phyloP scores from a whole-genome alignment of 1,284 basidiomycete species.

The Tilletia setariae region DNA sequence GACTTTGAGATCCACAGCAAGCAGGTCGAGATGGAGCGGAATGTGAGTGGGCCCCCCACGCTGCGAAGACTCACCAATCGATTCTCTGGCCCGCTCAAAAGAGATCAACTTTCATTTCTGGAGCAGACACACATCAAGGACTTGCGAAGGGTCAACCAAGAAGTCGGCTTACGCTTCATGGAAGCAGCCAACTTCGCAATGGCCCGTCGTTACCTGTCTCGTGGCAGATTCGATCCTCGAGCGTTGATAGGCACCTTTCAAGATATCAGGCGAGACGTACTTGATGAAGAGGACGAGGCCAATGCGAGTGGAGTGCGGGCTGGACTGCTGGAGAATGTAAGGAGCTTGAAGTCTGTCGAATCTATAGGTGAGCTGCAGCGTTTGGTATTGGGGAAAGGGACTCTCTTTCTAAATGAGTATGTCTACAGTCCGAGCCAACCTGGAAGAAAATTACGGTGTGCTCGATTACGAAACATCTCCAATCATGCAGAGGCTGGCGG shows the following conservation, averaged over 20 bases:
- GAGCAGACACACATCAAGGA: slow-evolving; percentile 6
- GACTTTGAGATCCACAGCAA: not conserved
- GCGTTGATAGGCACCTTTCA: slow-evolving; percentile 30
- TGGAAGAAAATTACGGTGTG: slow-evolving; percentile 36
- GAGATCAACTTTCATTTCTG: no score
- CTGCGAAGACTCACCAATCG: no score
- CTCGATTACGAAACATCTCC: slow-evolving; percentile 24
- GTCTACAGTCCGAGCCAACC: slow-evolving; percentile 26
- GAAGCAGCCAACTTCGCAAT: slow-evolving; percentile 26
- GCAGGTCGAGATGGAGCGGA: no score
- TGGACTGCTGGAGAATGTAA: not conserved
- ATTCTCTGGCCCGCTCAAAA: no score
- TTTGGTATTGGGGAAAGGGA: no score
- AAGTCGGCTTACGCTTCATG: slow-evolving; percentile 31
- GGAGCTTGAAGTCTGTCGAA: not conserved
- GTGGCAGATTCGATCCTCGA: slow-evolving; percentile 29
- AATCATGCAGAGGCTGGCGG: slow-evolving; percentile 17
- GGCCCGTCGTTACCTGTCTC: slow-evolving; percentile 23
- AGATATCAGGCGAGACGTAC: not conserved
- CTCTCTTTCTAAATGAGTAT: not conserved
- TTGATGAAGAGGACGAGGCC: not conserved
- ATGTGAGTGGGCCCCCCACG: no score
- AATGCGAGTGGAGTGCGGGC: slow-evolving; percentile 7
- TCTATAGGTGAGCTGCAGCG: slow-evolving; percentile 1
- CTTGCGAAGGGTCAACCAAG: slow-evolving; percentile 19